Evolutionary conservation across 2,329 filamentous ascomycete genomes (phyloP).

Genomic region (Bipolaris sorokiniana): DNA sequence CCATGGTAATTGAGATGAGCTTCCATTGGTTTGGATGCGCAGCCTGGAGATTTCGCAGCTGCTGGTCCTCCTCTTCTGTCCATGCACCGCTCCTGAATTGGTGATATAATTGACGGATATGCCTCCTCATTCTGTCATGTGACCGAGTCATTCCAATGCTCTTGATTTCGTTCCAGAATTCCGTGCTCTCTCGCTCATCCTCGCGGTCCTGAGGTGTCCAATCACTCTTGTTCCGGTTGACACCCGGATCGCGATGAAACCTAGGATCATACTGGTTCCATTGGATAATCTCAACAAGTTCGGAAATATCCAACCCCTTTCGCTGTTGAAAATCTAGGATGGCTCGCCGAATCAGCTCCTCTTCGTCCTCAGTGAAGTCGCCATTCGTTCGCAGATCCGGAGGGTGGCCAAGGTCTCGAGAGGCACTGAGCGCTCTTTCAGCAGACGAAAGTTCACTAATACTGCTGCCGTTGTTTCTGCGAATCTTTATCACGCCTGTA

Average conservation of each 20-base stretch:
- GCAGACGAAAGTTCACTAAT: slow-evolving; percentile 11
- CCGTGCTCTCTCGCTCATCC: slow-evolving; percentile 19
- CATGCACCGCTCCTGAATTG: slow-evolving; percentile 69
- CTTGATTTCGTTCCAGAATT: slow-evolving; percentile 44
- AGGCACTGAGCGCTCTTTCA: slow-evolving; percentile 21
- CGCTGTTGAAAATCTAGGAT: slow-evolving; percentile 30
- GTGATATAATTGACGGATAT: slow-evolving; percentile 68
- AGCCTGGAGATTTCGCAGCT: slow-evolving; percentile 57
- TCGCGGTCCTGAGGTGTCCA: slow-evolving; percentile 4
- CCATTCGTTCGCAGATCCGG: slow-evolving; percentile 24
- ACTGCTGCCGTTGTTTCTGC: neutral
- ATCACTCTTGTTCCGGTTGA: neutral
- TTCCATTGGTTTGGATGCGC: slow-evolving; percentile 65
- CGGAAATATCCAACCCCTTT: slow-evolving; percentile 17
- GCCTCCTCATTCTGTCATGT: slow-evolving; percentile 45
- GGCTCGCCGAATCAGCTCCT: slow-evolving; percentile 33
- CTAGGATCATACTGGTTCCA: slow-evolving; percentile 9
- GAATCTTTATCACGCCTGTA: too few relatives aligned
- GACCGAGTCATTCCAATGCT: slow-evolving; percentile 43
- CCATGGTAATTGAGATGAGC: slow-evolving; percentile 62
- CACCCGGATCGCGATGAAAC: neutral
- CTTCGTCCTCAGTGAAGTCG: slow-evolving; percentile 29
- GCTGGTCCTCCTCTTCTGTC: slow-evolving; percentile 64
- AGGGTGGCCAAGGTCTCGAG: slow-evolving; percentile 19
- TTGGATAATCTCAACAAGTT: slow-evolving; percentile 33